These are phyloP conservation scores for Vicia faba DNA, from an alignment of 306 rosid species.

Conservation along the genomic window DNA sequence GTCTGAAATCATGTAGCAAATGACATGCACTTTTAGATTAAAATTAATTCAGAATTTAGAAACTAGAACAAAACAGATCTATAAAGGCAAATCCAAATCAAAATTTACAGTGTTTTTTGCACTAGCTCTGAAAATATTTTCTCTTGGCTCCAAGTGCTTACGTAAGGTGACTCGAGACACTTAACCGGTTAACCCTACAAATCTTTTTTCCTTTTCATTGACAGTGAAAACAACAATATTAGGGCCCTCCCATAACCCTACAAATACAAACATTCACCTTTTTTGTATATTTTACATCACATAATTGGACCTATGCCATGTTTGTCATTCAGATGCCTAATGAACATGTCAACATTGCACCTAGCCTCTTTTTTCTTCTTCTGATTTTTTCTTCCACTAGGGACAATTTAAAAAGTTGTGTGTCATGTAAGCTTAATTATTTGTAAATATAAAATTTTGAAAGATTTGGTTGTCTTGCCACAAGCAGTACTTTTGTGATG, in stretches of 20 bases:
- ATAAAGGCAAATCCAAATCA: no score
- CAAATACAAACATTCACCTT: slow-evolving; percentile 22
- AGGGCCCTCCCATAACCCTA: slow-evolving; percentile 27
- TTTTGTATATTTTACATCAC: slow-evolving; percentile 20
- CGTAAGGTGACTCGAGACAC: slow-evolving; percentile 28
- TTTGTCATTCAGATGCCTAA: background rate
- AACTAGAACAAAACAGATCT: background rate
- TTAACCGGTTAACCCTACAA: slow-evolving; percentile 55
- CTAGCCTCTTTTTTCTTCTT: background rate
- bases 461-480: slow-evolving; percentile 1
- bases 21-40: background rate
- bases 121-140: slow-evolving; percentile 41
- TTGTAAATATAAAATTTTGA: background rate
- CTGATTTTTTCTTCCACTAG: background rate
- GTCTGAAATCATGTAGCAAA: slow-evolving; percentile 18
- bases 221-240: slow-evolving; percentile 42
- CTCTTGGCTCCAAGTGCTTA: slow-evolving; percentile 38
- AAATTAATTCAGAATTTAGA: slow-evolving; percentile 16
- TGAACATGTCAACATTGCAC: slow-evolving; percentile 1
- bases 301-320: slow-evolving; percentile 48
- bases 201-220: slow-evolving; percentile 51
- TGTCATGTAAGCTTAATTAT: background rate
- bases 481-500: background rate
- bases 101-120: background rate
- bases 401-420: background rate